Evolutionary conservation across 441 rosid genomes (phyloP).

Genomic region (Viola pubescens): DNA sequence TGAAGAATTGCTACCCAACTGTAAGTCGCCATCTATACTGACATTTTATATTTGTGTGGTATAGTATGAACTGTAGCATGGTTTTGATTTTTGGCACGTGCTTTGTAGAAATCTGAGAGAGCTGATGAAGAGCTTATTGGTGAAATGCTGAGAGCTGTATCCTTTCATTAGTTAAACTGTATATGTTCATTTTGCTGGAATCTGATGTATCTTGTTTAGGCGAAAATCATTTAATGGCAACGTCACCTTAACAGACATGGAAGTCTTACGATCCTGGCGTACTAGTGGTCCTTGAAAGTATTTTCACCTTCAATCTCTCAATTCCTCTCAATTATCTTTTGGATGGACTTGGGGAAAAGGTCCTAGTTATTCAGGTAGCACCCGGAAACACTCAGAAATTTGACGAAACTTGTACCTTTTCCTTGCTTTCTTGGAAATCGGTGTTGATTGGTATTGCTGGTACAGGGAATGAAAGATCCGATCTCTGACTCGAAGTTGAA

Average conservation of each 20-base stretch:
- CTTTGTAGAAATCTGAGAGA: conserved; percentile 56
- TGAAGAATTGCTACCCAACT: conserved; percentile 70
- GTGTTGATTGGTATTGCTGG: background rate
- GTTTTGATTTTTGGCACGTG: conserved; percentile 4
- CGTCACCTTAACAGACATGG: conserved; percentile 37
- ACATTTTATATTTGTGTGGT: too few relatives aligned
- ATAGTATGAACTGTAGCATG: too few relatives aligned
- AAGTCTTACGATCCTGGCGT: conserved; percentile 87
- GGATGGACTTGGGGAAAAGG: conserved; percentile 43
- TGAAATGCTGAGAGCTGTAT: conserved; percentile 94
- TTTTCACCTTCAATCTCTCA: conserved; percentile 73
- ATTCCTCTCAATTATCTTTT: conserved; percentile 73
- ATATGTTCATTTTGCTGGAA: background rate
- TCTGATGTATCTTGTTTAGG: background rate
- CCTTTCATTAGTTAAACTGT: conserved; percentile 26
- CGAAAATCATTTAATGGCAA: background rate
- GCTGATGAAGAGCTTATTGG: conserved; percentile 66
- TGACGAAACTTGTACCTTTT: background rate
- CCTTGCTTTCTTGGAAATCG: background rate
- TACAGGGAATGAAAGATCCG: conserved; percentile 83
- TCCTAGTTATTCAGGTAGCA: conserved; percentile 63
- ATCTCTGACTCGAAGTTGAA: conserved; percentile 53
- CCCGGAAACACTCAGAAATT: conserved; percentile 2
- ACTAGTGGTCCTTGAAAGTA: conserved; percentile 64
- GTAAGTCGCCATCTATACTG: conserved; percentile 32